Evolutionary conservation across 2,329 filamentous ascomycete species (phyloP).

Genomic region (Calonectria naviculata): DNA sequence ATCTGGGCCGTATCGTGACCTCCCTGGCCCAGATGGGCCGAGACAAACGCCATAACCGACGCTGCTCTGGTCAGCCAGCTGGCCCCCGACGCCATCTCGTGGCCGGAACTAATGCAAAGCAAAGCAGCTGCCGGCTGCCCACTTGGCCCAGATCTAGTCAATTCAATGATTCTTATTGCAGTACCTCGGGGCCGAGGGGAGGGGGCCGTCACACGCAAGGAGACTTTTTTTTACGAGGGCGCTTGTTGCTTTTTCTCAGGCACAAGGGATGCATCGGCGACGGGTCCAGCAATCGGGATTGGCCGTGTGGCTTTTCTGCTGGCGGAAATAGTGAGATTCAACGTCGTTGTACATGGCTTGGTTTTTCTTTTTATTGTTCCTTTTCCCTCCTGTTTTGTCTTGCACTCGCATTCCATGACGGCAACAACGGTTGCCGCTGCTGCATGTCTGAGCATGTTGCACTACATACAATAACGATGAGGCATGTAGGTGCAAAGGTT

Average conservation of each 20-base stretch:
- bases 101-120: conserved; percentile 4
- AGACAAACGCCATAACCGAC: neutral
- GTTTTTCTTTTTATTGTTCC: neutral
- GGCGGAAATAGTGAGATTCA: neutral
- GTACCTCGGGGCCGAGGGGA: neutral
- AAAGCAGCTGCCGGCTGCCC: neutral
- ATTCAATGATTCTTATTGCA: neutral
- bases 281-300: neutral
- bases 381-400: neutral
- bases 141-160: neutral
- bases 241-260: conserved; percentile 13
- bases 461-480: neutral
- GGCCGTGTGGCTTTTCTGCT: neutral
- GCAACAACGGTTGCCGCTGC: neutral
- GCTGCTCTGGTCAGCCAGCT: neutral
- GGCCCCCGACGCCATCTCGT: neutral
- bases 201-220: neutral
- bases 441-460: neutral
- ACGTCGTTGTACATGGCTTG: neutral
- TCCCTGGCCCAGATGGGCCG: neutral
- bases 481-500: neutral
- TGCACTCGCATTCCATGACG: neutral
- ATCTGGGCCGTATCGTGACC: neutral
- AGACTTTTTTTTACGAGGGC: neutral
- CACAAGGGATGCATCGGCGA: neutral